Base-by-base conservation (phyloP, 495 filamentous ascomycete species). In the Oidiodendron maius region DNA sequence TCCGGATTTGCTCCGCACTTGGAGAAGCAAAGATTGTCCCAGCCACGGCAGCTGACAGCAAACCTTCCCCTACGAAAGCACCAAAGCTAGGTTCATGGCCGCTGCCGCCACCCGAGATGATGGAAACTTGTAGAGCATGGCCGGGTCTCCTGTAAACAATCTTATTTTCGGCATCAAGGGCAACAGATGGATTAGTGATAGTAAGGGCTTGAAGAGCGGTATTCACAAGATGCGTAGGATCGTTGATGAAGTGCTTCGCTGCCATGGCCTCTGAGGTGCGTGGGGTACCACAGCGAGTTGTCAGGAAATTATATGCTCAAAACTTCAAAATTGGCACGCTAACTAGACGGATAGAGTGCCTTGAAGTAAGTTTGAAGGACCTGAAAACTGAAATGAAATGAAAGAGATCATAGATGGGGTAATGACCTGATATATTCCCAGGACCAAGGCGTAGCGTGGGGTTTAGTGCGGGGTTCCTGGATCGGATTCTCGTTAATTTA, bases 1-100 rank as follows among this genome's bases (percentile, higher is more conserved):
- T 74, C 44, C 87, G 79, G 43, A 98, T 81, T 66, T 97, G 93
- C 68, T 91, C 87, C 0, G 91, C 89, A 4, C 76, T 80, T 1
- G 93, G 93, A 15, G 79, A 86, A 5, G 93, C 93, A 59, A 98
- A 98, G 63, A 98, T 95, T 1, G 89, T 90, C 1, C 93, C 93
- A 0, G 91, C 87, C 9, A 95, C 91, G 1, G 86, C 84, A 40
- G 86, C 91, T 42, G 81, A 82, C 17, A 96, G 78, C n/a, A 96
- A 64, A 41, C 91, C 93, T 1, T 64, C 57, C 12, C 79, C 79
- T 28, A 83, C 79, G 54, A 81, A 75, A 49, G 69, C 83, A 1
- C 86, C 80, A 61, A 96, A 96, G 48, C 84, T 84, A 24, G 93
- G 93, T 61, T 98, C 93, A 58, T 98, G 93, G 54, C 93, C 93